A percentile compares a stretch with the other conserved stretches of the same genome.
Evolutionary conservation across 768 basidiomycete genomes (phyloP).

Genomic region (Lactarius indigo): DNA sequence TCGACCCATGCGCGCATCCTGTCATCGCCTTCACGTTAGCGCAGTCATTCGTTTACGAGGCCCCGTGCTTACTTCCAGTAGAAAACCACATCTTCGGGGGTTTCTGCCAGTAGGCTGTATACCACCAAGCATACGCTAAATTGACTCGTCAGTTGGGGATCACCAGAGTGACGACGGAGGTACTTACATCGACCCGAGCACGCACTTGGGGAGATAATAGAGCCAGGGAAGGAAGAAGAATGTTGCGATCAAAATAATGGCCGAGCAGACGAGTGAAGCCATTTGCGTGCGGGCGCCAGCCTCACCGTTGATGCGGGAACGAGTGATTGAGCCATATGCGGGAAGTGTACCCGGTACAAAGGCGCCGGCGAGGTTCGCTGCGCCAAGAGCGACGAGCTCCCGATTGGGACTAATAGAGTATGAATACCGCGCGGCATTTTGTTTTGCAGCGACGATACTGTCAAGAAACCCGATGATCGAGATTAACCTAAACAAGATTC

Average conservation of each 20-base stretch:
- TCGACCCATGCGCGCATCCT: conserved; percentile 95
- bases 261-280: conserved; percentile 75
- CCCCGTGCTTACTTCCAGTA: conserved; percentile 65
- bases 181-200: conserved; percentile 81
- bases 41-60: background rate
- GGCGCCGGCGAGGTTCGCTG: conserved; percentile 72
- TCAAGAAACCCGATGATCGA: conserved; percentile 90
- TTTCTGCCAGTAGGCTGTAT: conserved; percentile 77
- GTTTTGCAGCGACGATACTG: conserved; percentile 93
- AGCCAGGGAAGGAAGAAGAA: conserved; percentile 88
- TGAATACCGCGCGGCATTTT: conserved; percentile 80
- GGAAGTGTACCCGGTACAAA: conserved; percentile 89
- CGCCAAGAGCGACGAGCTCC: conserved; percentile 90
- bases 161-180: conserved; percentile 7
- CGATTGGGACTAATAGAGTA: conserved; percentile 92
- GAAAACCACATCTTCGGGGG: conserved; percentile 81
- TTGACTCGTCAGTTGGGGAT: conserved; percentile 1
- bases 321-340: conserved; percentile 89
- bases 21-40: background rate
- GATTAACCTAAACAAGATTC: conserved; percentile 50
- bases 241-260: conserved; percentile 73
- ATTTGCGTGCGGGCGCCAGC: conserved; percentile 89
- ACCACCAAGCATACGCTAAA: conserved; percentile 80
- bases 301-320: conserved; percentile 87
- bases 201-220: conserved; percentile 85